Evolutionary conservation across 2,329 filamentous ascomycete species (phyloP).

Genomic region (Penicillium italicum): DNA sequence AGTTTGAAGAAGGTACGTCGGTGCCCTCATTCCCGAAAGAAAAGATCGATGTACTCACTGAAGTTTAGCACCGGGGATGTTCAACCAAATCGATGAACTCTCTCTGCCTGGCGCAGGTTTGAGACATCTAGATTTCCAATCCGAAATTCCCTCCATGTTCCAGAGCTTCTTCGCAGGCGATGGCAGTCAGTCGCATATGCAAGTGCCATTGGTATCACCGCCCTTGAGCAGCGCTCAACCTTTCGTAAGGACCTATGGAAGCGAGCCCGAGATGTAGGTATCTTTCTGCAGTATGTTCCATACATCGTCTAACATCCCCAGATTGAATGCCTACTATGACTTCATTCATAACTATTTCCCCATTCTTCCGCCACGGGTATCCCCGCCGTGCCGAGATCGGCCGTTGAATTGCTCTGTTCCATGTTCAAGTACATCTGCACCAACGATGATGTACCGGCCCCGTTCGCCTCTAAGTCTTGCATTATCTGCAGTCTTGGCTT

Average conservation of each 20-base stretch:
- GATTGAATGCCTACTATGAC: slow-evolving; percentile 46
- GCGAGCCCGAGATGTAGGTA: slow-evolving; percentile 41
- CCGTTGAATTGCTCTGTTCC: slow-evolving; percentile 34
- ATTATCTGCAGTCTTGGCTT: slow-evolving; percentile 42
- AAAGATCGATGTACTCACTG: slow-evolving; percentile 19
- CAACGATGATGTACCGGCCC: slow-evolving; percentile 35
- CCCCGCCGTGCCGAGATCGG: slow-evolving; percentile 29
- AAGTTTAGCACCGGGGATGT: slow-evolving; percentile 32
- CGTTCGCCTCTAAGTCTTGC: slow-evolving; percentile 45
- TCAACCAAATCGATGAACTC: slow-evolving; percentile 41
- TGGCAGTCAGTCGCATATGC: slow-evolving; percentile 22
- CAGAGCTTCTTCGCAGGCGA: slow-evolving; percentile 33
- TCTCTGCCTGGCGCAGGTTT: slow-evolving; percentile 41
- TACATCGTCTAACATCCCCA: slow-evolving; percentile 23
- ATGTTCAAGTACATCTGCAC: slow-evolving; percentile 30
- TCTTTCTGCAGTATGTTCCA: neutral
- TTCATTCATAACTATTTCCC: slow-evolving; percentile 48
- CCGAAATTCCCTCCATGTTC: slow-evolving; percentile 39
- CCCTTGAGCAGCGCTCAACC: slow-evolving; percentile 27
- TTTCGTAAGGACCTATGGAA: slow-evolving; percentile 40
- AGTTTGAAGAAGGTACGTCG: slow-evolving; percentile 35
- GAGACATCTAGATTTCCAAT: slow-evolving; percentile 38
- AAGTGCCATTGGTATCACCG: slow-evolving; percentile 30
- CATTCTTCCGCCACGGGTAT: slow-evolving; percentile 40
- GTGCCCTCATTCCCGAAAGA: neutral